Conservation (phyloP, 2,329 filamentous ascomycete genomes). For the Grosmannia clavigera region DNA sequence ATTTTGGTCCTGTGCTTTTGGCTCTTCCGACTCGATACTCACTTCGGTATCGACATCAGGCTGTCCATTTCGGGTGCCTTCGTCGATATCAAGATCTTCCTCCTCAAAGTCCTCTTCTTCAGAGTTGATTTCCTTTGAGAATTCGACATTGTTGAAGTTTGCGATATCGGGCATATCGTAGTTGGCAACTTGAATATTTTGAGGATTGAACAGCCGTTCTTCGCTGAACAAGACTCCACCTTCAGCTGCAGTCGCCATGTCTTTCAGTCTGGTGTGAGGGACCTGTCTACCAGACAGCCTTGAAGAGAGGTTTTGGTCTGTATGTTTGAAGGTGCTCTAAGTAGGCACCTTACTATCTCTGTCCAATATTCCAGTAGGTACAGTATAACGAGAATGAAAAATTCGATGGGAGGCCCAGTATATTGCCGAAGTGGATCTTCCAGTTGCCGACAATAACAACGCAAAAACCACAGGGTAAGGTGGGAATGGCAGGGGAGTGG, state of each 20-base stretch:
- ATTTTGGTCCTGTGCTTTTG: neutral
- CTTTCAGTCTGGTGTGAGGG: slow-evolving; percentile 25
- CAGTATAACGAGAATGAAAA: neutral
- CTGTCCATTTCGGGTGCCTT: slow-evolving; percentile 1
- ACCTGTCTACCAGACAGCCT: slow-evolving; percentile 18
- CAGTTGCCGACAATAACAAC: neutral
- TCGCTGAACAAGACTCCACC: slow-evolving; percentile 25
- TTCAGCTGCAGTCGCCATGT: slow-evolving; percentile 20
- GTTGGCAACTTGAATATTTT: slow-evolving; percentile 27
- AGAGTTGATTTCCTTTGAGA: slow-evolving; percentile 25
- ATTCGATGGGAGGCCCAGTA: neutral
- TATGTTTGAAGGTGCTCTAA: slow-evolving; percentile 11
- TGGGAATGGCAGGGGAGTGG: neutral
- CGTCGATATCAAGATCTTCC: slow-evolving; percentile 10
- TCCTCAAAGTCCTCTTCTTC: slow-evolving; percentile 23
- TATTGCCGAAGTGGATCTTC: neutral
- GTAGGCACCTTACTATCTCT: neutral
- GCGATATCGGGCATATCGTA: slow-evolving; percentile 26
- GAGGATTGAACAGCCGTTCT: slow-evolving; percentile 25
- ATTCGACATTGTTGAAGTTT: slow-evolving; percentile 31
- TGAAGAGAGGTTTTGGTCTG: slow-evolving; percentile 16
- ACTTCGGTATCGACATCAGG: neutral
- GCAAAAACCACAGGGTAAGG: neutral
- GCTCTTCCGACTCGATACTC: neutral
- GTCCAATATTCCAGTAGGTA: neutral